A percentile compares a stretch with the other conserved stretches of the same genome.
Conservation (phyloP, 495 filamentous ascomycete genomes). For the Xylaria intraflava region DNA sequence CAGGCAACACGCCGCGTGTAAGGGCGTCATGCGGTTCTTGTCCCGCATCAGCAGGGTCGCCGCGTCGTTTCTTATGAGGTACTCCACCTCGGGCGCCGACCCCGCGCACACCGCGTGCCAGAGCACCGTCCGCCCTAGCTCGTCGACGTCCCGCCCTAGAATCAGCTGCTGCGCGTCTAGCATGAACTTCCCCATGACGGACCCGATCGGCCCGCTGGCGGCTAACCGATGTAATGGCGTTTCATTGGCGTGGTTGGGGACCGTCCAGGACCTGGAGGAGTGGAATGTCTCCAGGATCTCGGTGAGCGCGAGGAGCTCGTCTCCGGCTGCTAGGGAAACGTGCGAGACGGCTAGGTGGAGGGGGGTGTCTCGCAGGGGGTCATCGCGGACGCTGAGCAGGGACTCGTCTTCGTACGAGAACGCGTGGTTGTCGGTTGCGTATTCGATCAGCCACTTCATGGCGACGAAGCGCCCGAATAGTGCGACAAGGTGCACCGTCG, state of each 20-base stretch:
- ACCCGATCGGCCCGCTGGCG: neutral
- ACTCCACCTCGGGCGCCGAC: neutral
- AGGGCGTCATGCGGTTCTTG: slow-evolving; percentile 1
- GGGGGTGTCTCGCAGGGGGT: neutral
- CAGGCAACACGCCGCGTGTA: slow-evolving; percentile 8
- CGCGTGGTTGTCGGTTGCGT: slow-evolving; percentile 9
- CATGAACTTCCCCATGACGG: neutral
- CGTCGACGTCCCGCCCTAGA: neutral
- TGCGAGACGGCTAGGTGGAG: neutral
- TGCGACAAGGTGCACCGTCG: slow-evolving; percentile 14
- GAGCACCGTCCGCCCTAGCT: slow-evolving; percentile 9
- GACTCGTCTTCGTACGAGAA: slow-evolving; percentile 6
- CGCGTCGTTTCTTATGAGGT: neutral
- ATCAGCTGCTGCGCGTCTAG: neutral
- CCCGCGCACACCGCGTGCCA: slow-evolving; percentile 7
- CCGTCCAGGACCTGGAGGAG: neutral
- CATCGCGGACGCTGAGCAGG: neutral
- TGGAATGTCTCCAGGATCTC: neutral
- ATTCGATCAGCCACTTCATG: slow-evolving; percentile 10
- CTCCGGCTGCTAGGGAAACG: neutral
- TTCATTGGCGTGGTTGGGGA: neutral
- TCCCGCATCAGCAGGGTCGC: neutral
- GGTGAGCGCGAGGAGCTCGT: neutral
- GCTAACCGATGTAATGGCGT: slow-evolving; percentile 1
- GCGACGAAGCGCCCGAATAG: slow-evolving; percentile 7